Conservation (phyloP, 2,329 filamentous ascomycete species). For the Penicillium sp. region DNA sequence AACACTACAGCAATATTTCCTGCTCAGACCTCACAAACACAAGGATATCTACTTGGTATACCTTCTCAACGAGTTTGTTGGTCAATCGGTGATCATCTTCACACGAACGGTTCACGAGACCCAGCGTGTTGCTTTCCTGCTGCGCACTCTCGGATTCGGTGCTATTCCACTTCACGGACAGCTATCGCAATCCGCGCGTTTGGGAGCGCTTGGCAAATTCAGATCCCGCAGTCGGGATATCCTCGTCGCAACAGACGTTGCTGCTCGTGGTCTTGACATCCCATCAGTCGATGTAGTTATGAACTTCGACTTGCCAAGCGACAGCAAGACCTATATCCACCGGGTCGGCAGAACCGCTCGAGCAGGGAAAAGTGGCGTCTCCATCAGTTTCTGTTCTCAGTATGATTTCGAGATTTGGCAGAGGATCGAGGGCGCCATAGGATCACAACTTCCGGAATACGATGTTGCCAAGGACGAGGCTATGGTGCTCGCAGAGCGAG, state of each 20-base stretch:
- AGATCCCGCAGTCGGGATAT: constrained; percentile 75
- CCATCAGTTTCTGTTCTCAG: constrained; percentile 70
- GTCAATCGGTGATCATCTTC: constrained; percentile 87
- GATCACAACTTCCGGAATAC: constrained; percentile 70
- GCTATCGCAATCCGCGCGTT: constrained; percentile 78
- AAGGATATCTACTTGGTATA: constrained; percentile 91
- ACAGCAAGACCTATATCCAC: constrained; percentile 89
- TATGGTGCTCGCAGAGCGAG: constrained; percentile 72
- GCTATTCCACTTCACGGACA: constrained; percentile 93
- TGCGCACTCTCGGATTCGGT: constrained; percentile 79
- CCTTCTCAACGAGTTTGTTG: constrained; percentile 79
- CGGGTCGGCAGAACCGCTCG: constrained; percentile 83
- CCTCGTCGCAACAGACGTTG: constrained; percentile 87
- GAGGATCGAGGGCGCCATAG: constrained; percentile 77
- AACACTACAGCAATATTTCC: constrained; percentile 78
- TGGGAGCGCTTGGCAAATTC: constrained; percentile 90
- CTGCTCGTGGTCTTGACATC: constrained; percentile 87
- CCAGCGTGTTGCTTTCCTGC: constrained; percentile 76
- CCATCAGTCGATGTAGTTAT: constrained; percentile 84
- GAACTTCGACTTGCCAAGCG: constrained; percentile 79
- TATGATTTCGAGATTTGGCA: constrained; percentile 61
- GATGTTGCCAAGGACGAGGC: constrained; percentile 75
- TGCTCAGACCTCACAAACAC: constrained; percentile 79
- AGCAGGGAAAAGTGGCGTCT: constrained; percentile 79
- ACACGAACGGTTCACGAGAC: constrained; percentile 89